These are phyloP conservation scores for Phytophthora kernoviae DNA, from an alignment of 352 stramenopile species.

Conservation along the genomic window DNA sequence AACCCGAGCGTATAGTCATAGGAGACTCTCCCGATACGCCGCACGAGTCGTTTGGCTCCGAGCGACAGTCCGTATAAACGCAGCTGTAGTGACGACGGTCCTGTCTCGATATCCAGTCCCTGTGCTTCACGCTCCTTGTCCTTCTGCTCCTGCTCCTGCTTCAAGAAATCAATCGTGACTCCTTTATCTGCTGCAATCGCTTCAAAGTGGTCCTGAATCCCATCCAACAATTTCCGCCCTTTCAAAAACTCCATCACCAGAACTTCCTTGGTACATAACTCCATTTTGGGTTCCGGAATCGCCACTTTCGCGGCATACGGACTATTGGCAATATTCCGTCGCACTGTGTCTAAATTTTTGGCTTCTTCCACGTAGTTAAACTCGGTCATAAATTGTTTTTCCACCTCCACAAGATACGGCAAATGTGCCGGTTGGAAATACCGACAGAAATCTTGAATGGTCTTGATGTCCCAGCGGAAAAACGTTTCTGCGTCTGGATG, in stretches of 20 bases:
- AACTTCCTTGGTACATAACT: constrained; percentile 93
- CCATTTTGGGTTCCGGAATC: constrained; percentile 86
- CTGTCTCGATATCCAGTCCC: constrained; percentile 78
- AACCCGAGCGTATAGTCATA: constrained; percentile 91
- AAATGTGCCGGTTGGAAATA: constrained; percentile 96
- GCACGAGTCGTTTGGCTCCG: constrained; percentile 40
- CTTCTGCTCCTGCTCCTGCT: constrained; percentile 72
- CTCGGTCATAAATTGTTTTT: constrained; percentile 98
- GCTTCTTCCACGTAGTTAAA: constrained; percentile 96
- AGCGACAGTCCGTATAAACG: constrained; percentile 59
- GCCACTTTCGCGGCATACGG: constrained; percentile 70
- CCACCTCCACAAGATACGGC: constrained; percentile 93
- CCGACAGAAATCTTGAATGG: constrained; percentile 95
- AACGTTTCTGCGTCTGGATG: constrained; percentile 94
- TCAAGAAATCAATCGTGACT: constrained; percentile 87
- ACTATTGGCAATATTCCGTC: constrained; percentile 89
- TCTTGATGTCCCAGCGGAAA: constrained; percentile 96
- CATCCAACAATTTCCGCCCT: constrained; percentile 85
- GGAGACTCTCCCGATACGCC: constrained; percentile 42
- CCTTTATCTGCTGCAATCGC: constrained; percentile 85
- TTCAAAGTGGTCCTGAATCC: constrained; percentile 91
- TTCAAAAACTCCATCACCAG: constrained; percentile 96
- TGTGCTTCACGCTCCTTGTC: constrained; percentile 65
- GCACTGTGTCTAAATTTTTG: constrained; percentile 88
- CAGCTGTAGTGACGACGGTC: constrained; percentile 63